These are phyloP conservation scores for Claviceps purpurea DNA, from an alignment of 2,329 filamentous ascomycete genomes.

Conservation along the genomic window DNA sequence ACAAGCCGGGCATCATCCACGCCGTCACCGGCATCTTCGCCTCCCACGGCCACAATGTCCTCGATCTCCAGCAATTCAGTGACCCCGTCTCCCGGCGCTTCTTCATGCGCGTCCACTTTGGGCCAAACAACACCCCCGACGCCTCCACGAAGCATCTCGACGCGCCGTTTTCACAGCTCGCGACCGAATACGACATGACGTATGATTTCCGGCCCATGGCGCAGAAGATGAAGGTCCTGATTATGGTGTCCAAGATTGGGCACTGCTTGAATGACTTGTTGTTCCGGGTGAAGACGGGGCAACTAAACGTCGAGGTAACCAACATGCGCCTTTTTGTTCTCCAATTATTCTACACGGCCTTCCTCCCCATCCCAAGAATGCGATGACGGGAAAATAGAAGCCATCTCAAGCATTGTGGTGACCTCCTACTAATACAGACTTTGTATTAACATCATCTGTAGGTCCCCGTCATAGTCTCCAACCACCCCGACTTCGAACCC, in stretches of 20 bases:
- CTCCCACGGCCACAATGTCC: slow-evolving; percentile 60
- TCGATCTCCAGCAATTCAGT: slow-evolving; percentile 75
- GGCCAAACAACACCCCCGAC: slow-evolving; percentile 27
- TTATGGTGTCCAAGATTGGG: slow-evolving; percentile 84
- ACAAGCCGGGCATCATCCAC: slow-evolving; percentile 75
- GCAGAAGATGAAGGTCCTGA: slow-evolving; percentile 61
- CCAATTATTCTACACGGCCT: neutral
- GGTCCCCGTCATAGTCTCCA: slow-evolving; percentile 67
- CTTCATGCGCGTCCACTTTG: slow-evolving; percentile 83
- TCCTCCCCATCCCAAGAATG: too few relatives aligned
- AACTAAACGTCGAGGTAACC: slow-evolving; percentile 52
- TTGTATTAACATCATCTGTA: neutral
- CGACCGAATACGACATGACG: slow-evolving; percentile 50
- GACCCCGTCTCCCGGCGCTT: slow-evolving; percentile 62
- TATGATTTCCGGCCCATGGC: slow-evolving; percentile 57
- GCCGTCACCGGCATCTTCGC: slow-evolving; percentile 70
- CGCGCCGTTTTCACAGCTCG: slow-evolving; percentile 46
- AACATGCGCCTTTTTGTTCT: neutral
- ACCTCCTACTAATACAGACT: too few relatives aligned
- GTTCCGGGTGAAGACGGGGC: slow-evolving; percentile 62
- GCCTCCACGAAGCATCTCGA: slow-evolving; percentile 36
- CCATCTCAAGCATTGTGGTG: too few relatives aligned
- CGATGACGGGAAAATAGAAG: too few relatives aligned
- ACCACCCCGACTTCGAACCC: slow-evolving; percentile 60
- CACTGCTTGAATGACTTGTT: slow-evolving; percentile 77